phyloP scores from a whole-genome alignment of 345 rosid species.

The Eucalyptus urophylla region DNA sequence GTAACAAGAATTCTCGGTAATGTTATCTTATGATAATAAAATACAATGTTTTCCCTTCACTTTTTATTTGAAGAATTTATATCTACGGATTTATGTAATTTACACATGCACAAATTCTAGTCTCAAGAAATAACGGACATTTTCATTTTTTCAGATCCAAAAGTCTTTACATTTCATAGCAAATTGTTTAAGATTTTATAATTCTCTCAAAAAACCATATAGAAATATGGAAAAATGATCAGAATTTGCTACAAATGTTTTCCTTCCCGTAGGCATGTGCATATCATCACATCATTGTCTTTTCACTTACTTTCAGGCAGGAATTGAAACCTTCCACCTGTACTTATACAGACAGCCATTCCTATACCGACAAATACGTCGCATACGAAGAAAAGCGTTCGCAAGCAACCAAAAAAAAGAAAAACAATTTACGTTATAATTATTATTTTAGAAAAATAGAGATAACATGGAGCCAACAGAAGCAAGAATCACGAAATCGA shows the following conservation, averaged over 20 bases:
- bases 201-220: neutral
- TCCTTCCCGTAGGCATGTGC: rapidly evolving
- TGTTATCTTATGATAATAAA: neutral
- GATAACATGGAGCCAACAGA: neutral
- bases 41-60: neutral
- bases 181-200: neutral
- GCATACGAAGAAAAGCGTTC: neutral
- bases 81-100: neutral
- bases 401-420: neutral
- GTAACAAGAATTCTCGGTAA: neutral
- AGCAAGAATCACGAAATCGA: neutral
- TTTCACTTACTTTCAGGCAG: neutral
- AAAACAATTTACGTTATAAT: neutral
- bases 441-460: neutral
- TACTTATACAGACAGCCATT: neutral
- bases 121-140: neutral
- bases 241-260: neutral
- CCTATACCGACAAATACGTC: neutral
- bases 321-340: neutral
- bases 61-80: neutral
- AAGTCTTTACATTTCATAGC: neutral
- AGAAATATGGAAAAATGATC: neutral
- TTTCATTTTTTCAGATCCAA: neutral
- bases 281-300: neutral
- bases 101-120: neutral